Base-by-base conservation (phyloP, 768 basidiomycete species). In the Daedaleopsis sinensis region DNA sequence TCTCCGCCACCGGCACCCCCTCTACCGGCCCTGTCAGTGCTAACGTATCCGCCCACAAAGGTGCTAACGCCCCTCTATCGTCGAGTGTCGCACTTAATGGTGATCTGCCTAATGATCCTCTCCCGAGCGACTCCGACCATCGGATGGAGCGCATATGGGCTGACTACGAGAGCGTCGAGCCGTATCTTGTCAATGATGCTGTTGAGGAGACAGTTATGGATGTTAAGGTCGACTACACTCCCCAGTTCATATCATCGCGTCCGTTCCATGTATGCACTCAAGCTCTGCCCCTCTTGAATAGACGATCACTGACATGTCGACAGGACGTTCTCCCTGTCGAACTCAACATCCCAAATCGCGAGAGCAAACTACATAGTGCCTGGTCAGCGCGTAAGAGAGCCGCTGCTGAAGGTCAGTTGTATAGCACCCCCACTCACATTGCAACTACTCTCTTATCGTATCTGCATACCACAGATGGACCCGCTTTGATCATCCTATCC, bases 71-170 rank as follows among this genome's bases (percentile, higher is more conserved):
- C 32, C 50, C 44, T 1, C 42, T 57, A 1, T 47, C 66, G 1
- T 15, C 68, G 1, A 53, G 67, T 5, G 27, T 58, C 21, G 38
- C 60, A 3, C 18, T 57, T 48, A 12, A 35, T 19, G 54, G 68
- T 47, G 62, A 68, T 19, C 35, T 64, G 0, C 57, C 59, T 19
- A 62, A 81, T 37, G 72, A 72, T 58, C 79, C 70, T 12, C 72
- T 88, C n/a, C 88, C 90, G 0, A 89, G 82, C 61, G 93, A 94
- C 65, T 91, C 91, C n/a, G 94, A 96, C 70, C 84, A 88, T 58
- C 79, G 90, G 67, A 79, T 97, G 71, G 92, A 94, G 69, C 80
- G 88, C 53, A 79, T 97, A 10, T 93, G 93, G 91, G 84, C 82
- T 3, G 94, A 97, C 67, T 97, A 93, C 73, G 89, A 90, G 58